These are phyloP conservation scores for Trichophyton rubrum DNA, from an alignment of 2,329 filamentous ascomycete species.

Conservation along the genomic window DNA sequence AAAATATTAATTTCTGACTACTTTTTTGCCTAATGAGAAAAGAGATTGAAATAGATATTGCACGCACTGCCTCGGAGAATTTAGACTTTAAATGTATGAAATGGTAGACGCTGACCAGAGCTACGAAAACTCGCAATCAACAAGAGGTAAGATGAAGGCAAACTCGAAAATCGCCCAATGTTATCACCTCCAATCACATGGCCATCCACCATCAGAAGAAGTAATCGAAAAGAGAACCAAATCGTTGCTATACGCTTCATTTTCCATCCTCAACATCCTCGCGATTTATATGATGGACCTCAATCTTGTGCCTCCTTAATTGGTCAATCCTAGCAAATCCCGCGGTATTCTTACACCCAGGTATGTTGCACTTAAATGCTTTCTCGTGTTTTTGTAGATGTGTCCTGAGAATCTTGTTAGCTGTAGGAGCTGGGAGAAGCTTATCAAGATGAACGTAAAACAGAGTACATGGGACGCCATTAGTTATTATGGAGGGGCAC, in stretches of 20 bases:
- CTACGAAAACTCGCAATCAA: too few relatives aligned
- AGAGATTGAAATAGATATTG: too few relatives aligned
- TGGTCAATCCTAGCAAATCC: conserved; percentile 6
- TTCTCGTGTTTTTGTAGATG: neutral
- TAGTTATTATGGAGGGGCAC: neutral
- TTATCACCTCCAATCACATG: too few relatives aligned
- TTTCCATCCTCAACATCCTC: neutral
- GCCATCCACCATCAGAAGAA: neutral
- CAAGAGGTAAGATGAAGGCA: too few relatives aligned
- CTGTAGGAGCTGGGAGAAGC: neutral
- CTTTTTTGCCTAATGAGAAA: too few relatives aligned
- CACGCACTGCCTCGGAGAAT: too few relatives aligned
- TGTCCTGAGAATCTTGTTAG: neutral
- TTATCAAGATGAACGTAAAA: neutral
- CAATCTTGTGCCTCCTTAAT: conserved; percentile 1
- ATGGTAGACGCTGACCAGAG: too few relatives aligned
- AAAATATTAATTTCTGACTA: too few relatives aligned
- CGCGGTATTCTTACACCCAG: neutral
- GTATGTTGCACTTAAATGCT: conserved; percentile 2
- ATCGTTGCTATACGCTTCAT: neutral
- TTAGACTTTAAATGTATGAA: too few relatives aligned
- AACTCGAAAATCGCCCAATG: too few relatives aligned
- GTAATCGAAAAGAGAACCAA: neutral
- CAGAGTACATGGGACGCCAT: neutral
- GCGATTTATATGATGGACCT: conserved; percentile 2